Evolutionary conservation across 441 rosid species (phyloP).

Genomic region (Manihot esculenta): DNA sequence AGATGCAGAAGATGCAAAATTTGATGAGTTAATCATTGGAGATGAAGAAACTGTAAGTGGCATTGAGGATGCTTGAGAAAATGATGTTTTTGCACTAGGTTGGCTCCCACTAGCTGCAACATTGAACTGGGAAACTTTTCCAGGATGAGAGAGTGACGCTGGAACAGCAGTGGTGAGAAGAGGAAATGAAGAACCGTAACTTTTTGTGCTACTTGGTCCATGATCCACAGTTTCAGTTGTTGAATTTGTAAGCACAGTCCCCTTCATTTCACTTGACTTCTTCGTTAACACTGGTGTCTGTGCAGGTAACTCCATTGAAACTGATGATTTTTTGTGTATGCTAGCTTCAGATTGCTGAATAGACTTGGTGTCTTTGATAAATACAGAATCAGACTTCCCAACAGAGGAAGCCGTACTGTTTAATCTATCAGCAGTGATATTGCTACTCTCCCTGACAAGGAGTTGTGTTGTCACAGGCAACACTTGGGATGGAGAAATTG

Average conservation of each 20-base stretch:
- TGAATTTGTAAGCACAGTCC: slow-evolving; percentile 30
- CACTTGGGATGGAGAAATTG: slow-evolving; percentile 38
- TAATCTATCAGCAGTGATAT: slow-evolving; percentile 33
- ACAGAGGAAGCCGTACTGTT: slow-evolving; percentile 28
- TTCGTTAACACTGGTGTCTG: slow-evolving; percentile 31
- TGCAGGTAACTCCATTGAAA: slow-evolving; percentile 27
- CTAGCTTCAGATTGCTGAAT: slow-evolving; percentile 40
- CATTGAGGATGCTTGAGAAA: slow-evolving; percentile 34
- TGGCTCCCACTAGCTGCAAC: slow-evolving; percentile 35
- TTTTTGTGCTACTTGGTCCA: slow-evolving; percentile 29
- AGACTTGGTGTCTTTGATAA: slow-evolving; percentile 33
- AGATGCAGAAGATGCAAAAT: slow-evolving; percentile 30
- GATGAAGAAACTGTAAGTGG: slow-evolving; percentile 47
- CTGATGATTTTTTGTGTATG: slow-evolving; percentile 29
- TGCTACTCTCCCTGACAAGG: slow-evolving; percentile 27
- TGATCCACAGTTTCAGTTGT: slow-evolving; percentile 32
- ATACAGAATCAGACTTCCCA: slow-evolving; percentile 35
- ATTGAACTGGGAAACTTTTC: slow-evolving; percentile 35
- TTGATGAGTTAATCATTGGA: slow-evolving; percentile 33
- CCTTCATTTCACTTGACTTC: slow-evolving; percentile 41
- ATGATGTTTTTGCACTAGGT: slow-evolving; percentile 41
- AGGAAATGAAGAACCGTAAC: slow-evolving; percentile 33
- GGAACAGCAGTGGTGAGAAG: slow-evolving; percentile 35
- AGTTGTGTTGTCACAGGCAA: slow-evolving; percentile 29
- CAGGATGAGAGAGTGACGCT: slow-evolving; percentile 31